Conservation (phyloP, 805 yeast genomes). For the Gaillardinia entomophila region DNA sequence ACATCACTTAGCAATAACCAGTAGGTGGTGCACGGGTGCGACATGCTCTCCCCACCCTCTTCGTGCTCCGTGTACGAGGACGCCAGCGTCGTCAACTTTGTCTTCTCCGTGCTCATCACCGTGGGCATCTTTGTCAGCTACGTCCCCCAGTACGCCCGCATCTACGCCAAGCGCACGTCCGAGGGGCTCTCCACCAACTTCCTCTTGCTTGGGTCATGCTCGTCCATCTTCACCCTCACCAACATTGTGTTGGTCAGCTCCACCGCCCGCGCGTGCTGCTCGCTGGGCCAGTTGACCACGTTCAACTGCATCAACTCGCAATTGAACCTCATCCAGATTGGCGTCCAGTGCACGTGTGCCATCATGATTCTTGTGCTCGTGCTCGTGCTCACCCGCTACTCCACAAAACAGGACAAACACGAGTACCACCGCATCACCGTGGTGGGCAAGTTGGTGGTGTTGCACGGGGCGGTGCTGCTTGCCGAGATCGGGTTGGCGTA, state of each 20-base stretch:
- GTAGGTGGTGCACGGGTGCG: too few species aligned
- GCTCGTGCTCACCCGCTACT: slow-evolving; percentile 39
- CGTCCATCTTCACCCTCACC: slow-evolving; percentile 62
- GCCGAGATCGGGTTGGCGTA: slow-evolving; percentile 31
- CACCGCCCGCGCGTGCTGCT: slow-evolving; percentile 60
- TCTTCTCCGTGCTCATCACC: slow-evolving; percentile 48
- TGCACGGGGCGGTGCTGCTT: slow-evolving; percentile 29
- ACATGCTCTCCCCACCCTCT: too few species aligned
- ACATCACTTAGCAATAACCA: too few species aligned
- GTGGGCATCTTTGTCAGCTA: slow-evolving; percentile 67
- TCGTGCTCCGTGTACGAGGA: slow-evolving; percentile 42
- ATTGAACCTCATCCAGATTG: slow-evolving; percentile 61
- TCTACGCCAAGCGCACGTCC: slow-evolving; percentile 52
- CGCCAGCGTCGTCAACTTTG: slow-evolving; percentile 47
- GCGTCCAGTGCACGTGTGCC: slow-evolving; percentile 56
- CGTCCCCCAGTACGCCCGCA: slow-evolving; percentile 66
- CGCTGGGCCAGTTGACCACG: slow-evolving; percentile 29
- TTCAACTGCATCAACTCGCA: slow-evolving; percentile 66
- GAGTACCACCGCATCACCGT: slow-evolving; percentile 38
- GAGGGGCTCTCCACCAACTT: slow-evolving; percentile 77
- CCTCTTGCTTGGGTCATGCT: slow-evolving; percentile 61
- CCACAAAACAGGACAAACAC: slow-evolving; percentile 39
- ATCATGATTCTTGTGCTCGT: slow-evolving; percentile 52
- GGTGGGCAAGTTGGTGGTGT: slow-evolving; percentile 36
- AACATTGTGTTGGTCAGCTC: slow-evolving; percentile 60